Percentiles rank a stretch among this genome's conserved stretches.
phyloP scores from a whole-genome alignment of 1,139 yeast species.

The Geotrichum citri-aurantii region DNA sequence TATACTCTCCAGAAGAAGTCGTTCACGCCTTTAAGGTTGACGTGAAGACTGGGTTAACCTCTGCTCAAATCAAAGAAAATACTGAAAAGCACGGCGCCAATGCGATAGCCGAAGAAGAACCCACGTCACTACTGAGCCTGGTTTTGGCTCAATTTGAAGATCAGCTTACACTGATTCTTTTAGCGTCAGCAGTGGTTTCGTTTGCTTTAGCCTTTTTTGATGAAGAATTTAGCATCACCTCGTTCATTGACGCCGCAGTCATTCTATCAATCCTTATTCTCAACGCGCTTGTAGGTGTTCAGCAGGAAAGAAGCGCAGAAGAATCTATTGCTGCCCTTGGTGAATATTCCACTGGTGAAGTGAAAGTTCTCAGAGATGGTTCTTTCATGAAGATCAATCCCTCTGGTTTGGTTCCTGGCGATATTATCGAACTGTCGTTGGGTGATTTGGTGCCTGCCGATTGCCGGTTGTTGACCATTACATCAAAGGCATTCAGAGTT shows the following conservation, averaged over 20 bases:
- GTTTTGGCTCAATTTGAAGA: constrained; percentile 39
- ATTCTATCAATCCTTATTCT: constrained; percentile 37
- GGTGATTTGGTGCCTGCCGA: constrained; percentile 49
- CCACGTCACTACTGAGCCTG: constrained; percentile 35
- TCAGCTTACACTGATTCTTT: constrained; percentile 37
- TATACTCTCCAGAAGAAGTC: constrained; percentile 25
- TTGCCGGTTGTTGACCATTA: constrained; percentile 36
- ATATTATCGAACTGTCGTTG: constrained; percentile 41
- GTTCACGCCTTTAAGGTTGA: constrained; percentile 26
- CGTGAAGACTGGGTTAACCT: constrained; percentile 25
- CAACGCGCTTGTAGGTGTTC: constrained; percentile 42
- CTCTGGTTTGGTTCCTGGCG: constrained; percentile 46
- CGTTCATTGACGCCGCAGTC: constrained; percentile 39
- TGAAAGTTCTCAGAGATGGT: constrained; percentile 42
- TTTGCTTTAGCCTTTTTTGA: constrained; percentile 36
- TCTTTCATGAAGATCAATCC: constrained; percentile 38
- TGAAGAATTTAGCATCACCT: constrained; percentile 33
- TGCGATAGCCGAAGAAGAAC: constrained; percentile 34
- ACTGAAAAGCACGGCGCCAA: constrained; percentile 28
- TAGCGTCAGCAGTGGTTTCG: constrained; percentile 39
- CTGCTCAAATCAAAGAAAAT: constrained; percentile 24
- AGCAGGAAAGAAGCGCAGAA: constrained; percentile 42
- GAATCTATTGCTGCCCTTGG: constrained; percentile 39
- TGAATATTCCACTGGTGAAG: constrained; percentile 36
- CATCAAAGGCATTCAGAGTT: constrained; percentile 40